These are phyloP conservation scores for Meredithiella fracta DNA, from an alignment of 2,329 filamentous ascomycete genomes.

Conservation along the genomic window DNA sequence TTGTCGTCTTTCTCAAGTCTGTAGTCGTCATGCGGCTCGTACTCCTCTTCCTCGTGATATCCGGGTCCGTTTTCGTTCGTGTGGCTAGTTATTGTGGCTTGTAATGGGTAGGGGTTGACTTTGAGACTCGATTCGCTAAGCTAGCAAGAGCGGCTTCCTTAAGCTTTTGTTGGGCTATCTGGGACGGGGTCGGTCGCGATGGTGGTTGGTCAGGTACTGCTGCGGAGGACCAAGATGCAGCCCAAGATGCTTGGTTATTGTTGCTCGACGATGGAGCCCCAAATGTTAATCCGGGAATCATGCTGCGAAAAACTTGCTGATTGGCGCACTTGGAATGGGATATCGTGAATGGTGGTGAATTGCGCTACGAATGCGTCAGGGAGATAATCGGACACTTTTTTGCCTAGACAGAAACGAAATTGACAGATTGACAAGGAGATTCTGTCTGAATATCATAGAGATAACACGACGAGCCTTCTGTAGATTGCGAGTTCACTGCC, in stretches of 20 bases:
- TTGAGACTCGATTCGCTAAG: no score
- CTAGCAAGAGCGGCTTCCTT: conserved; percentile 3
- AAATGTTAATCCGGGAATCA: conserved; percentile 19
- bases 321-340: neutral
- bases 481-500: neutral
- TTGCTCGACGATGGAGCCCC: neutral
- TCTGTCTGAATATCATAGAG: no score
- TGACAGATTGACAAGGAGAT: neutral
- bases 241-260: conserved; percentile 8
- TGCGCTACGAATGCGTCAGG: neutral
- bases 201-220: neutral
- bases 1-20: neutral
- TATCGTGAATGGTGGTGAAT: neutral
- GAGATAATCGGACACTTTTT: neutral
- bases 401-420: neutral
- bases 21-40: conserved; percentile 3
- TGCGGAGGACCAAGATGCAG: conserved; percentile 4
- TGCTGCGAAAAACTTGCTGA: neutral
- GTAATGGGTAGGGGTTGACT: no score
- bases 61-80: neutral
- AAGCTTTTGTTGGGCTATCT: conserved; percentile 6
- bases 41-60: neutral
- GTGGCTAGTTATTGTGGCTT: no score
- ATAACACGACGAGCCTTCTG: neutral
- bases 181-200: neutral